These are phyloP conservation scores for Areca catechu DNA, from an alignment of 176 grass and related monocot genomes.

Conservation along the genomic window DNA sequence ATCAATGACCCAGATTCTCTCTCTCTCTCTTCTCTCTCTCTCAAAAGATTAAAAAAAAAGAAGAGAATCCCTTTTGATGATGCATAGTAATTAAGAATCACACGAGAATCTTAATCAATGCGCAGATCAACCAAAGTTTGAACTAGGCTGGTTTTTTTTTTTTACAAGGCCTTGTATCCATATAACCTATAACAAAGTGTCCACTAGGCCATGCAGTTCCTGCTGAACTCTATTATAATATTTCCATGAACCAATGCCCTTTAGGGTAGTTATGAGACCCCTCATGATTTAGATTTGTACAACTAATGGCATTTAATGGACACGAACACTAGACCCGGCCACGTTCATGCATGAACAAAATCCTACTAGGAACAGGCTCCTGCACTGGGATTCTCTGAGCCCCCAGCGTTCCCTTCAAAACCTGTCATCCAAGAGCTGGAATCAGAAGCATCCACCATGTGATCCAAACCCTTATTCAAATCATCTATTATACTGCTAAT, in stretches of 20 bases:
- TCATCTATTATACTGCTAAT: not conserved
- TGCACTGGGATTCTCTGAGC: conserved; percentile 1
- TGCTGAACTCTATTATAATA: not conserved
- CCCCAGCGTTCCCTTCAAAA: not conserved
- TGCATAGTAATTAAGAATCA: too few relatives aligned
- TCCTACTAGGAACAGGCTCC: not conserved
- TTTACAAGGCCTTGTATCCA: too few relatives aligned
- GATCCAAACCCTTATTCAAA: not conserved
- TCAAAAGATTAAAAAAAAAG: too few relatives aligned
- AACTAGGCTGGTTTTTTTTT: not conserved
- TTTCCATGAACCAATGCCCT: not conserved
- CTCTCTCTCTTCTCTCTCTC: not conserved
- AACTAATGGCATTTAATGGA: not conserved
- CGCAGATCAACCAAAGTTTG: not conserved
- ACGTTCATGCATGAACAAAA: not conserved
- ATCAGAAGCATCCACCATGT: conserved; percentile 3
- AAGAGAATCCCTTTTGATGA: not conserved
- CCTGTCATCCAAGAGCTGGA: not conserved
- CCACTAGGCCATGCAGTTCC: not conserved
- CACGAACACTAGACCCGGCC: not conserved
- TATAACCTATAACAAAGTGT: not conserved
- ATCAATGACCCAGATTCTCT: not conserved
- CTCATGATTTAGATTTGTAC: not conserved
- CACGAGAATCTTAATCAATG: not conserved
- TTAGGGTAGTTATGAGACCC: not conserved